phyloP scores from a whole-genome alignment of 768 basidiomycete species.

The Panaeolus cyanescens region DNA sequence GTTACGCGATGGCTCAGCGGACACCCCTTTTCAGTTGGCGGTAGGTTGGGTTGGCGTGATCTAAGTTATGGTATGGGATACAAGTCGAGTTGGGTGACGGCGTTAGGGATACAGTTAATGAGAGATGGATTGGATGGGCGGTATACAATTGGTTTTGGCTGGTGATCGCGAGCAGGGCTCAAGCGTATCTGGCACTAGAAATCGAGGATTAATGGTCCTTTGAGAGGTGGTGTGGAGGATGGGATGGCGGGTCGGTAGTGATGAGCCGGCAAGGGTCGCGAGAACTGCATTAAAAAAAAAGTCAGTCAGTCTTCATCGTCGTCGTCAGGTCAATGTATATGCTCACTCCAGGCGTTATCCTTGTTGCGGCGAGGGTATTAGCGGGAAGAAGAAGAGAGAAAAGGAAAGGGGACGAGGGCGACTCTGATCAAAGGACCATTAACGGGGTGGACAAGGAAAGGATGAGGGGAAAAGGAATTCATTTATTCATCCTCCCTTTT shows the following conservation, averaged over 20 bases:
- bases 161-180: constrained; percentile 66
- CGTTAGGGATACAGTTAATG: too few species aligned
- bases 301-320: too few species aligned
- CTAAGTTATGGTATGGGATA: too few species aligned
- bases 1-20: constrained; percentile 51
- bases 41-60: constrained; percentile 17
- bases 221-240: constrained; percentile 26
- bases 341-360: constrained; percentile 32
- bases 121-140: too few species aligned
- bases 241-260: constrained; percentile 37
- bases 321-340: too few species aligned
- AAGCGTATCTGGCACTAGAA: constrained; percentile 45
- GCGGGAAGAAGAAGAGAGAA: constrained; percentile 7
- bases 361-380: constrained; percentile 23
- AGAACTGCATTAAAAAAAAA: constrained; percentile 52
- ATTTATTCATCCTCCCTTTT: neutral
- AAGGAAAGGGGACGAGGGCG: constrained; percentile 4
- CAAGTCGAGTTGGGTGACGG: too few species aligned
- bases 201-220: constrained; percentile 31
- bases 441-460: neutral
- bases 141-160: constrained; percentile 11
- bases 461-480: neutral
- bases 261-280: constrained; percentile 93
- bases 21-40: too few species aligned
- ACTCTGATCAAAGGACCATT: constrained; percentile 21